These are phyloP conservation scores for Aegilops speltoides DNA, from an alignment of 176 grass and related monocot species.

Conservation along the genomic window DNA sequence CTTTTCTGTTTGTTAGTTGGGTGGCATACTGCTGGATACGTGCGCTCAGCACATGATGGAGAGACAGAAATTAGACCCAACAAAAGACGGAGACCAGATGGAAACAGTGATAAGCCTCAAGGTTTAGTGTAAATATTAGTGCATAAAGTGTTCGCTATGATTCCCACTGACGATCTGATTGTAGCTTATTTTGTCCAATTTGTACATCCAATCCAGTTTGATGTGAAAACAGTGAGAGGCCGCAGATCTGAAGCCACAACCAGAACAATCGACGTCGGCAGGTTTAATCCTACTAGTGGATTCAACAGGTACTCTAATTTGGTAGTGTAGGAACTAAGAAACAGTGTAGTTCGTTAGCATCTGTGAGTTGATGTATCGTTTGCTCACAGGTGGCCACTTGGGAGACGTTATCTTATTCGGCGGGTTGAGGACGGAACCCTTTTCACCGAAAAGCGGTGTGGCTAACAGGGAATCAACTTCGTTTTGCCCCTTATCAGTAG, in stretches of 20 bases:
- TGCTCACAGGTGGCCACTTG: neutral
- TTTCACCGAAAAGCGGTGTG: neutral
- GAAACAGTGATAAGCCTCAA: neutral
- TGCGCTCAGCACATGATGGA: neutral
- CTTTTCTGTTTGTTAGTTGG: neutral
- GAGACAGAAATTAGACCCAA: neutral
- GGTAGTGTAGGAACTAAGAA: too few species aligned
- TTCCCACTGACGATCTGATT: neutral
- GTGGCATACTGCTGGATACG: conserved; percentile 10
- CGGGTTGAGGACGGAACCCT: neutral
- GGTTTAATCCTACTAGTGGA: neutral
- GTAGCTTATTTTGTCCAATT: neutral
- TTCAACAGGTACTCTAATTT: conserved; percentile 9
- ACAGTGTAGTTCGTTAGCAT: too few species aligned
- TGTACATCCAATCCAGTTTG: conserved; percentile 12
- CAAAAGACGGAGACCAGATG: neutral
- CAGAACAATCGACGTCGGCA: neutral
- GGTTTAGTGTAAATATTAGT: neutral
- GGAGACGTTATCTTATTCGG: neutral
- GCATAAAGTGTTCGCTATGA: neutral
- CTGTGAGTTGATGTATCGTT: neutral
- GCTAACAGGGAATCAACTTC: neutral
- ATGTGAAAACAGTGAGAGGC: neutral
- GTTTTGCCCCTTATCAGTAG: too few species aligned
- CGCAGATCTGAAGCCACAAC: conserved; percentile 9